Conservation (phyloP, 768 basidiomycete genomes). For the Coprinellus micaceus region DNA sequence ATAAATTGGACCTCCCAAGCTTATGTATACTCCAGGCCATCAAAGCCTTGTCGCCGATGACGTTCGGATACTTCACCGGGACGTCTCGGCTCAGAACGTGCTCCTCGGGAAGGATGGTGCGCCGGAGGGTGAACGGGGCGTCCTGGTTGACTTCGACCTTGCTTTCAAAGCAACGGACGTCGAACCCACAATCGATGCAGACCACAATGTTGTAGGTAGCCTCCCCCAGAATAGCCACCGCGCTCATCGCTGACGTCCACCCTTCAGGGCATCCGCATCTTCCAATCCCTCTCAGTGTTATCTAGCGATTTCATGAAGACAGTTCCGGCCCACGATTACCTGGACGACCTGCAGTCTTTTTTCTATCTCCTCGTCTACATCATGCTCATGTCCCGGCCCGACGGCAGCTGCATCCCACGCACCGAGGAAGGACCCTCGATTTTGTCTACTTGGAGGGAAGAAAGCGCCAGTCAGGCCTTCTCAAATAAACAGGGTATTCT, state of each 20-base stretch:
- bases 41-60: not conserved
- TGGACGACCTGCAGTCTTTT: constrained; percentile 3
- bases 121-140: not conserved
- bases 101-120: not conserved
- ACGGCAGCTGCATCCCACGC: too few species aligned
- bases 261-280: not conserved
- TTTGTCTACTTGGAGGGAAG: too few species aligned
- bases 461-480: too few species aligned
- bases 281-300: not conserved
- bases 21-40: not conserved
- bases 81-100: not conserved
- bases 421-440: too few species aligned
- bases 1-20: not conserved
- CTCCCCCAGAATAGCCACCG: not conserved
- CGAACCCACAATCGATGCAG: not conserved
- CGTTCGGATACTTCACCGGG: not conserved
- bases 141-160: constrained; percentile 1
- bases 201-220: not conserved
- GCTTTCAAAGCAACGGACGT: not conserved
- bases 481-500: too few species aligned
- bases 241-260: not conserved
- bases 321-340: not conserved
- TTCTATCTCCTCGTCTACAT: not conserved
- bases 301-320: not conserved
- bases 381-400: too few species aligned